Evolutionary conservation across 225 moss, liverwort and hornwort species (phyloP).

Genomic region (Pleurozium schreberi): DNA sequence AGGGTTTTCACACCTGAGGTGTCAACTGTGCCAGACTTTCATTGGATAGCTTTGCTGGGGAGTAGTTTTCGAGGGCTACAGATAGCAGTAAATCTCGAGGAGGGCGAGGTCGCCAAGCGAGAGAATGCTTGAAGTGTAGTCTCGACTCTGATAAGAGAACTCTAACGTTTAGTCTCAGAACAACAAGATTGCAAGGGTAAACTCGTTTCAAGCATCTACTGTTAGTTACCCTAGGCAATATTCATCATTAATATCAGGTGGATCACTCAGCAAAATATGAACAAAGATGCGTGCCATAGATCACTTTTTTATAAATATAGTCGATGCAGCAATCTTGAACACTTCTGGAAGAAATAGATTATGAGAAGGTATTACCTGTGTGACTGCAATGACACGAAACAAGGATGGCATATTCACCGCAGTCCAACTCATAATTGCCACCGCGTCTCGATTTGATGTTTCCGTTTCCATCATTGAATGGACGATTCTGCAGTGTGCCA

Average conservation of each 20-base stretch:
- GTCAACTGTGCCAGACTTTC: slow-evolving; percentile 64
- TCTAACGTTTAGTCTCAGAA: neutral
- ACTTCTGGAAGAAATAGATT: neutral
- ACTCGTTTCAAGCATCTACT: neutral
- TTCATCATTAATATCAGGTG: neutral
- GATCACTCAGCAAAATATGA: neutral
- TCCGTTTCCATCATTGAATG: slow-evolving; percentile 31
- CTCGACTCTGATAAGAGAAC: slow-evolving; percentile 61
- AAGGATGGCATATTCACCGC: slow-evolving; percentile 79
- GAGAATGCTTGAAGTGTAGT: slow-evolving; percentile 78
- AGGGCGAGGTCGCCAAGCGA: slow-evolving; percentile 81
- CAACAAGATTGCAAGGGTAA: neutral
- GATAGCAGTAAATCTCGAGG: slow-evolving; percentile 85
- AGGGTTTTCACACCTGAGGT: slow-evolving; percentile 45
- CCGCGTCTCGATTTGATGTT: slow-evolving; percentile 21
- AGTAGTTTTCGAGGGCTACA: slow-evolving; percentile 69
- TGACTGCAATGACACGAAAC: slow-evolving; percentile 96
- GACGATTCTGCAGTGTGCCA: slow-evolving; percentile 19
- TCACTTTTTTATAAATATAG: neutral
- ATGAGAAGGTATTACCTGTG: slow-evolving; percentile 44
- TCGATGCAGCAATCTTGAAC: neutral
- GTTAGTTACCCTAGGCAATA: neutral
- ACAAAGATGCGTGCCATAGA: neutral
- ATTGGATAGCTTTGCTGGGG: slow-evolving; percentile 33
- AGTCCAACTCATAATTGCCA: slow-evolving; percentile 42